phyloP scores from a whole-genome alignment of 352 stramenopile genomes.

The Phytophthora multivora region DNA sequence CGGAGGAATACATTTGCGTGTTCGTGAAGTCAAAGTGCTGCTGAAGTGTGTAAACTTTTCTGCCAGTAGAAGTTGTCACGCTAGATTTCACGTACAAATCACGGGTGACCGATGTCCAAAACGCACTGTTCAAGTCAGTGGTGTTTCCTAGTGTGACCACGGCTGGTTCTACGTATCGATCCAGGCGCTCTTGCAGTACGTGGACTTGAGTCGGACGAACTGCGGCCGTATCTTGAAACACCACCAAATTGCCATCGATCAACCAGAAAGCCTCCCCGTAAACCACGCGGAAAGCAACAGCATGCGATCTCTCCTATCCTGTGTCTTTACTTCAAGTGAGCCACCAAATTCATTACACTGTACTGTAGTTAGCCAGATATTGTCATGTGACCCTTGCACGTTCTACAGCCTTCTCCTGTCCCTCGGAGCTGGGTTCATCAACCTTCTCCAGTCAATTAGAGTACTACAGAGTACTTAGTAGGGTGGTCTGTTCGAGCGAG shows the following conservation, averaged over 20 bases:
- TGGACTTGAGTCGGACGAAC: conserved; percentile 40
- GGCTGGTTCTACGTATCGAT: conserved; percentile 24
- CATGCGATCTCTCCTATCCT: conserved; percentile 50
- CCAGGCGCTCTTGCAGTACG: conserved; percentile 38
- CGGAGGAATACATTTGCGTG: conserved; percentile 51
- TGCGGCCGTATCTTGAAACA: conserved; percentile 52
- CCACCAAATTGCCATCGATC: conserved; percentile 66
- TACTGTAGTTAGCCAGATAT: no score
- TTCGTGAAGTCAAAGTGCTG: conserved; percentile 59
- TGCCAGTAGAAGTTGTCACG: conserved; percentile 64
- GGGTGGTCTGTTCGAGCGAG: no score
- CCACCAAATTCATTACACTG: no score
- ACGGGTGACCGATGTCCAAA: conserved; percentile 47
- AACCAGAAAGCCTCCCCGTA: conserved; percentile 75
- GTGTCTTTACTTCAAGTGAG: no score
- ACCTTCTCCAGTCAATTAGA: no score
- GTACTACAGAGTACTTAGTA: no score
- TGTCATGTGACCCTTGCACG: no score
- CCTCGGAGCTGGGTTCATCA: no score
- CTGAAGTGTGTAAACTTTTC: conserved; percentile 55
- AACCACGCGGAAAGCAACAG: conserved; percentile 65
- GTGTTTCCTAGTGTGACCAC: conserved; percentile 10
- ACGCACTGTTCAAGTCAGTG: conserved; percentile 45
- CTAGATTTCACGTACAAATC: conserved; percentile 48
- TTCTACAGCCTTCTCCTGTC: no score